Conservation (phyloP, 352 stramenopile species). For the Peronospora destructor region DNA sequence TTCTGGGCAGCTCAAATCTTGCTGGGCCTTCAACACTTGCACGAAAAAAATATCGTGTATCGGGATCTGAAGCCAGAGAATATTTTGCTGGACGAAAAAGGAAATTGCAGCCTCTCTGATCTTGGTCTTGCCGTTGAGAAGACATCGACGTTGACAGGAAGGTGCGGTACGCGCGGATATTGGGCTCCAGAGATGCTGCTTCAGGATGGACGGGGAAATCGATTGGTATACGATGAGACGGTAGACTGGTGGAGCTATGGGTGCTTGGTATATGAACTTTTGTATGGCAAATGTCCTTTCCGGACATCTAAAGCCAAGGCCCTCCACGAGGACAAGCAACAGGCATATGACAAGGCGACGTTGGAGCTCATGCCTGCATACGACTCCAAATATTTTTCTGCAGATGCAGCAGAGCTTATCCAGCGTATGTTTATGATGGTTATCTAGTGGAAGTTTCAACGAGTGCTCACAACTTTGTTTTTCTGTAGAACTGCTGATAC, state of each 20-base stretch:
- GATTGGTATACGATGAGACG: conserved; percentile 89
- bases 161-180: conserved; percentile 79
- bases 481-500: conserved; percentile 56
- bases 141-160: conserved; percentile 73
- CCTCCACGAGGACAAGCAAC: conserved; percentile 87
- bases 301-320: conserved; percentile 91
- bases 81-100: conserved; percentile 90
- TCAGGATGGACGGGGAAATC: conserved; percentile 85
- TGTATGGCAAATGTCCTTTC: conserved; percentile 96
- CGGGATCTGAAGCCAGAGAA: conserved; percentile 88
- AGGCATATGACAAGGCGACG: conserved; percentile 79
- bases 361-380: conserved; percentile 71
- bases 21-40: conserved; percentile 73
- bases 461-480: conserved; percentile 4
- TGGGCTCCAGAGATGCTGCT: conserved; percentile 97
- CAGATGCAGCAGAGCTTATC: conserved; percentile 68
- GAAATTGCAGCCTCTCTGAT: conserved; percentile 94
- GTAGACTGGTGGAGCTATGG: conserved; percentile 98
- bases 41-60: conserved; percentile 89
- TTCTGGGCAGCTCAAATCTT: conserved; percentile 82
- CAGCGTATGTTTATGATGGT: conserved; percentile 38
- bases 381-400: conserved; percentile 76
- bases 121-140: conserved; percentile 94
- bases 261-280: conserved; percentile 95
- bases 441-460: background rate